These are phyloP conservation scores for Musa balbisiana DNA, from an alignment of 202 grass and related monocot genomes.

Conservation along the genomic window DNA sequence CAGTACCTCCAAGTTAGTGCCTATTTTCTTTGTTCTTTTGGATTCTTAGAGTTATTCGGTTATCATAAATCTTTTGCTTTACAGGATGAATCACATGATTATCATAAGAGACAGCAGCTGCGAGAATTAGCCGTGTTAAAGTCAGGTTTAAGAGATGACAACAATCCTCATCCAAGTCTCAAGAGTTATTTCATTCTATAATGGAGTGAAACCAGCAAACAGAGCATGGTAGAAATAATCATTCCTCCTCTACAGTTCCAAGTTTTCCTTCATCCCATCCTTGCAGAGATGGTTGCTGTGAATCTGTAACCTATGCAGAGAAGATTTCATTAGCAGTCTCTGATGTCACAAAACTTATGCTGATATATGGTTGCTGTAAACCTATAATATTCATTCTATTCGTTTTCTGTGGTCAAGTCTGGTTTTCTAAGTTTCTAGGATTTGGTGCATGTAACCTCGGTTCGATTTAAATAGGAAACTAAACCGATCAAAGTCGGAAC, in stretches of 20 bases:
- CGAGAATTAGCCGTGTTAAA: constrained; percentile 84
- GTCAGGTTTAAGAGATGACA: constrained; percentile 57
- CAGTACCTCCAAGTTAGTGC: no score
- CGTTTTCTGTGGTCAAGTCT: not conserved
- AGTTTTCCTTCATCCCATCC: not conserved
- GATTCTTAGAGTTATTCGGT: no score
- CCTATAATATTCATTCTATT: not conserved
- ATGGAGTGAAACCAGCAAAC: constrained; percentile 69
- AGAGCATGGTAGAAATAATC: constrained; percentile 20
- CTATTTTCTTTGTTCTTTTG: no score
- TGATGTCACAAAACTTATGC: not conserved
- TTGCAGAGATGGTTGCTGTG: not conserved
- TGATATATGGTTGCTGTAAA: not conserved
- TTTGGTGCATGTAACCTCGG: no score
- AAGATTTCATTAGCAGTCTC: no score
- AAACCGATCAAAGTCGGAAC: no score
- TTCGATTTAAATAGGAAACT: no score
- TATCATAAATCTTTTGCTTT: not conserved
- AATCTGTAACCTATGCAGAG: no score
- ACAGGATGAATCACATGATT: constrained; percentile 91
- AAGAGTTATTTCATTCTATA: constrained; percentile 55
- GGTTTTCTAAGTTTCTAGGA: no score
- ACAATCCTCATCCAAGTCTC: constrained; percentile 49
- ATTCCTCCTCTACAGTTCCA: not conserved
- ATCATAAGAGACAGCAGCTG: constrained; percentile 88